Evolutionary conservation across 2,329 filamentous ascomycete genomes (phyloP).

Genomic region (Metarhizium brunneum): DNA sequence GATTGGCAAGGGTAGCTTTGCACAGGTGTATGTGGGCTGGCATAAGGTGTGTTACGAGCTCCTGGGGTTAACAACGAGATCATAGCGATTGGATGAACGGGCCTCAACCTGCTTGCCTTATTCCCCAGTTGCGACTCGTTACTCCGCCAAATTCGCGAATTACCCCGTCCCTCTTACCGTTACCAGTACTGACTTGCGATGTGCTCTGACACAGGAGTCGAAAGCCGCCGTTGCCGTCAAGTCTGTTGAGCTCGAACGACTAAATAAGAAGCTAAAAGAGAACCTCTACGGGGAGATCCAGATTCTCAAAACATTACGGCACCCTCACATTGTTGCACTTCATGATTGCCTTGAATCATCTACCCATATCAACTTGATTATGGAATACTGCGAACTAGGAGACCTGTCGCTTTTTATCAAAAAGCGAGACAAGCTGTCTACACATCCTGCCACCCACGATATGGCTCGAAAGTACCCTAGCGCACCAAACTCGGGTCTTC

Average conservation of each 20-base stretch:
- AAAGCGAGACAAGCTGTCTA: conserved; percentile 72
- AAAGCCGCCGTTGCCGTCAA: conserved; percentile 89
- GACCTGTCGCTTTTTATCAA: conserved; percentile 95
- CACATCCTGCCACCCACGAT: conserved; percentile 73
- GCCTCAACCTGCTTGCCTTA: too few relatives aligned
- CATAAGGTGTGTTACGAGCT: conserved; percentile 56
- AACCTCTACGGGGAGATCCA: conserved; percentile 94
- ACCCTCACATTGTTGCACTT: conserved; percentile 93
- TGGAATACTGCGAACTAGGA: conserved; percentile 96
- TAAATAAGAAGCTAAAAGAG: conserved; percentile 93
- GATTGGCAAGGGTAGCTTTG: conserved; percentile 97
- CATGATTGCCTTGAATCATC: conserved; percentile 87
- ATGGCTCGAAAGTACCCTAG: conserved; percentile 93
- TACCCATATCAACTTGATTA: conserved; percentile 88
- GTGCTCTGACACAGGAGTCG: conserved; percentile 47
- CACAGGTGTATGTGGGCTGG: conserved; percentile 81
- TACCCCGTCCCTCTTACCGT: too few relatives aligned
- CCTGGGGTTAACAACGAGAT: neutral
- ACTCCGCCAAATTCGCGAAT: neutral
- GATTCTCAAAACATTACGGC: conserved; percentile 86
- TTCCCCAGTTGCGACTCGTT: neutral
- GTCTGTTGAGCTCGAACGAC: conserved; percentile 79
- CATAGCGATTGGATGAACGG: neutral
- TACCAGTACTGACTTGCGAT: neutral
- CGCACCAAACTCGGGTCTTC: conserved; percentile 70